Percentiles rank a stretch among this genome's conserved stretches.
These are phyloP conservation scores for Volvox carteri DNA, from an alignment of 163 green algal genomes.

Conservation along the genomic window DNA sequence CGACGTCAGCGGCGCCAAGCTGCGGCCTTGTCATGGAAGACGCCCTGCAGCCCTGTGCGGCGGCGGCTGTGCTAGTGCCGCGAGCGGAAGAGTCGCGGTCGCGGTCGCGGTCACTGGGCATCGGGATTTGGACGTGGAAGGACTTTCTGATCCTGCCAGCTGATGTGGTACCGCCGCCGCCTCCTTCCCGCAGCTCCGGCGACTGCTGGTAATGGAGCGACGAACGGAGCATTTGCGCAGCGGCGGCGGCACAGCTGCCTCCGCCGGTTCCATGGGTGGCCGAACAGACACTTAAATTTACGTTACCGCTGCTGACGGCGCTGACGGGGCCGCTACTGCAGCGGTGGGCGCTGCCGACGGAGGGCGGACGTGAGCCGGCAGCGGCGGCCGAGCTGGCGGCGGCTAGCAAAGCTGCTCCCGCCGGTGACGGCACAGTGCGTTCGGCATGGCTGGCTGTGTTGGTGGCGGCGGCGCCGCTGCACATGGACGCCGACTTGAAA, in stretches of 20 bases:
- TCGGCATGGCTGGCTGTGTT: background rate
- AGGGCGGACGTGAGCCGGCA: background rate
- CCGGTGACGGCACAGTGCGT: background rate
- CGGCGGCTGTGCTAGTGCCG: constrained; percentile 15
- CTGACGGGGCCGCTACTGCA: background rate
- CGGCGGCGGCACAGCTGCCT: background rate
- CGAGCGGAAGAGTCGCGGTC: background rate
- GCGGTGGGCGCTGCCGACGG: background rate
- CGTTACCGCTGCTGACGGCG: background rate
- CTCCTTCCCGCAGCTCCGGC: background rate
- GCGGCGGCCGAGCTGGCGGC: background rate
- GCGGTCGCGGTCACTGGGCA: background rate
- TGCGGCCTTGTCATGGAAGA: background rate
- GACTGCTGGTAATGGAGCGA: background rate
- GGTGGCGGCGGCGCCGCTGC: background rate
- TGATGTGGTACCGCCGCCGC: background rate
- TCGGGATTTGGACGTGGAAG: constrained; percentile 12
- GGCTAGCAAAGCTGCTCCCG: background rate
- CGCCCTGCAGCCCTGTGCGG: background rate
- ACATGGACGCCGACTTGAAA: constrained; percentile 34
- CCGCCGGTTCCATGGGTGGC: background rate
- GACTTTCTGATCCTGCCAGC: constrained; percentile 4
- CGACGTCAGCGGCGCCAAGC: background rate
- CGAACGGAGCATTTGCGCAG: background rate
- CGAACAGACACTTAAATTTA: background rate